Evolutionary conservation across 2,329 filamentous ascomycete genomes (phyloP), one percentile per base, ranked within the genome.

Genomic region (Fusarium liriodendri): DNA sequence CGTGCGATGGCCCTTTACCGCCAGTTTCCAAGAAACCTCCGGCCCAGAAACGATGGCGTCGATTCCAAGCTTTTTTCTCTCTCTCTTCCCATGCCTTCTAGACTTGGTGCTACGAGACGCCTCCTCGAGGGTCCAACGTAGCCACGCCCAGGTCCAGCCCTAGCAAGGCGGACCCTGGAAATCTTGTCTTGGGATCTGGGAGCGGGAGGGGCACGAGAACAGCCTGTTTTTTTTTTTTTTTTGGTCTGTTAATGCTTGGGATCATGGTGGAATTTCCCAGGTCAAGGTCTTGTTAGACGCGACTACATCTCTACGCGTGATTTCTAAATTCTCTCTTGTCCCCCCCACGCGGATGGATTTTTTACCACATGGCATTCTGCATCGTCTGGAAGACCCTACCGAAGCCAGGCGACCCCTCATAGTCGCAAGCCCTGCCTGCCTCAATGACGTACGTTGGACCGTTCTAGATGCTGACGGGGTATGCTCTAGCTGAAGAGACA

Each of bases 381-480:
- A 29, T 33, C 45, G 20, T 54, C 32, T 25, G 68, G 42, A 62
- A 64, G 65, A 18, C 25, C 52, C 50, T 66, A 45, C 70, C 37
- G 64, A 68, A 61, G 47, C 52, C 57, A 52, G 47, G 47, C 47
- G 25, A 52, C 57, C 22, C 55, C 22, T 64, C 57, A 60, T 42
- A 18, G 59, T 47, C 55, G 29, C 37, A 38, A 62, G 62, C 69
- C 64, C 42, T 66, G 67, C 61, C 47, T 54, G 40, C 75, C 61
- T 77, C 68, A 72, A 66, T 78, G 76, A 78, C 76, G 76, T 77
- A 73, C 25, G 57, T 61, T 70, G 35, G 76, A 66, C 73, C 75
- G 76, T 78, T 78, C 76, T 78, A 78, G 76, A 77, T 66, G 67
- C 73, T 67, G 68, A 61, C 62, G 73, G 45, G 45, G 45, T 50